Evolutionary conservation across 257 asterid genomes (phyloP).

Genomic region (Cordia subcordata): DNA sequence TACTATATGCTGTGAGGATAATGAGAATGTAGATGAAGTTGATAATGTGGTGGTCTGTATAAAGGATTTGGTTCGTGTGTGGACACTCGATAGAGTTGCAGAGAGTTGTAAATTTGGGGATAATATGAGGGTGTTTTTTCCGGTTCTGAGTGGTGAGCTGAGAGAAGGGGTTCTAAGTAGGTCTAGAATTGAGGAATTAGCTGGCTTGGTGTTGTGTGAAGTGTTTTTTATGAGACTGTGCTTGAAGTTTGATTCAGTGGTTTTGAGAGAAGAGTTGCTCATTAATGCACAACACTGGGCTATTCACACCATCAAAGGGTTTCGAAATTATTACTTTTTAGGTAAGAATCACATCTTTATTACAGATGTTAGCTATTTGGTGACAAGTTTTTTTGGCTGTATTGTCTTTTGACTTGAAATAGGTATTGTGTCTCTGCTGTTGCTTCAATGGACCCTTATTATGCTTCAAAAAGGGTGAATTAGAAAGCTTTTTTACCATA

Average conservation of each 20-base stretch:
- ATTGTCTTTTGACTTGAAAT: background rate
- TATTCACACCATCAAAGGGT: slow-evolving; percentile 51
- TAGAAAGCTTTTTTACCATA: too few species aligned
- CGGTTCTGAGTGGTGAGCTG: slow-evolving; percentile 38
- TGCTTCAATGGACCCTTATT: too few species aligned
- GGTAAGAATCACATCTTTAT: slow-evolving; percentile 33
- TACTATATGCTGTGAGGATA: slow-evolving; percentile 37
- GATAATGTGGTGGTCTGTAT: slow-evolving; percentile 42
- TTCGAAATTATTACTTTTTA: slow-evolving; percentile 46
- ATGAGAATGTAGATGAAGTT: slow-evolving; percentile 26
- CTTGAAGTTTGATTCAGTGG: slow-evolving; percentile 34
- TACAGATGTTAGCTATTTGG: background rate
- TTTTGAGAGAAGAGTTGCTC: slow-evolving; percentile 31
- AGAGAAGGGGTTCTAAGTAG: slow-evolving; percentile 28
- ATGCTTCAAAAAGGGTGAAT: too few species aligned
- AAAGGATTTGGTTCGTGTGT: slow-evolving; percentile 66
- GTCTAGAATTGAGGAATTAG: slow-evolving; percentile 37
- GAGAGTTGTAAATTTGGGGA: slow-evolving; percentile 37
- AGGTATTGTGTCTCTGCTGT: too few species aligned
- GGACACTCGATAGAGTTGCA: slow-evolving; percentile 62
- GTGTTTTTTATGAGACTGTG: slow-evolving; percentile 56
- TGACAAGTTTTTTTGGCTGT: background rate
- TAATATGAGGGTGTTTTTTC: slow-evolving; percentile 50
- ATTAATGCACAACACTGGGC: slow-evolving; percentile 33
- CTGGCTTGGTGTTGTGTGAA: slow-evolving; percentile 63